Evolutionary conservation across 495 filamentous ascomycete species (phyloP), one percentile per base, ranked within the genome.

Genomic region (Patellaria atrata): DNA sequence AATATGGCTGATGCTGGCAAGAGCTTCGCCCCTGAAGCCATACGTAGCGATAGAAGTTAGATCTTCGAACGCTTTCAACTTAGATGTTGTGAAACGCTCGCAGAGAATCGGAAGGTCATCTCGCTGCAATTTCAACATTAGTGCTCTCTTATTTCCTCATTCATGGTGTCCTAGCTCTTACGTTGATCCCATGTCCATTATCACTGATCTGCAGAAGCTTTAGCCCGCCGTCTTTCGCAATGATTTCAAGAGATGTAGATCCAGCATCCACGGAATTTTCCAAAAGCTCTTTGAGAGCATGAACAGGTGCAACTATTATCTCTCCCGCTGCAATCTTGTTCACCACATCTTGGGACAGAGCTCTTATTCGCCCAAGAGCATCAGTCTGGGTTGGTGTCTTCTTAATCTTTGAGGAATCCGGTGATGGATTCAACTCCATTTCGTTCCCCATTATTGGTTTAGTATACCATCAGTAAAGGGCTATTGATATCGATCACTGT

Each of bases 251-350:
- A 4, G 76, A 75, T 1, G 89, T 94, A 2, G 89, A 83, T 12
- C 91, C 86, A 19, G 91, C 91, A 59, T 99, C 91, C 22, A 99
- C 91, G 5, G 91, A 75, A 46, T 99, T 99, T 50, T 99, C 91
- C 9, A 96, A 92, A 29, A 99, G 62, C 56, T 99, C 91, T 61
- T 99, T 99, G 20, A 99, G 59, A 13, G 91, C 91, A 53, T 99
- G 83, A 39, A 96, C 85, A 15, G 91, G 91, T 8, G 91, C 89
- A 33, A 96, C 84, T 33, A 99, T 96, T 41, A 96, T 99, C 53
- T 99, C 91, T 11, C 91, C 91, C n/a, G 91, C 91, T 5, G 91
- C 91, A 47, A 99, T 99, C 60, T 94, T 96, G 62, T 96, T 96
- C 38, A 96, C 82, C 25, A 99, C 91, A 64, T 94, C 84, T 50